phyloP scores from a whole-genome alignment of 1,284 basidiomycete genomes.

The Rhodotorula sp. region DNA sequence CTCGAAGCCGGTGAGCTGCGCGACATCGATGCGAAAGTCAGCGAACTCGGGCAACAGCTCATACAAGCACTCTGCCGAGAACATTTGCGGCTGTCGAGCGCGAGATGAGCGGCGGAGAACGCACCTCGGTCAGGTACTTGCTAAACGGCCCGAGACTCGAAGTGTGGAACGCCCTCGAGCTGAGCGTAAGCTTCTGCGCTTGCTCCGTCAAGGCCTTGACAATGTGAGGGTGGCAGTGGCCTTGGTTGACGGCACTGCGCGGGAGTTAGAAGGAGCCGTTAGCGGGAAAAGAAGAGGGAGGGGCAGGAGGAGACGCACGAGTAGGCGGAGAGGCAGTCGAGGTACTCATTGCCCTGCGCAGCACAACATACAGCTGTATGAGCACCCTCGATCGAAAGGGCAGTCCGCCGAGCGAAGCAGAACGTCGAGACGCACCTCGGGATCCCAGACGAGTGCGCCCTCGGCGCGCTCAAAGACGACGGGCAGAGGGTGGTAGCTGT shows the following conservation, averaged over 20 bases:
- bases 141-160: slow-evolving; percentile 86
- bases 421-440: slow-evolving; percentile 30
- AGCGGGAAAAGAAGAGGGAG: background rate
- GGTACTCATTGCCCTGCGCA: slow-evolving; percentile 48
- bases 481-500: slow-evolving; percentile 93
- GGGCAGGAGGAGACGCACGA: slow-evolving; percentile 63
- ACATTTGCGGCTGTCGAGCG: background rate
- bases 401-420: too few relatives aligned
- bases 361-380: too few relatives aligned
- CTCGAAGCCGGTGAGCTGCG: slow-evolving; percentile 48
- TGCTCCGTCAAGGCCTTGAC: slow-evolving; percentile 68
- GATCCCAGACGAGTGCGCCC: slow-evolving; percentile 60
- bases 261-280: background rate
- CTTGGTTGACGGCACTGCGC: slow-evolving; percentile 80
- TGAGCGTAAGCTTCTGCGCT: slow-evolving; percentile 85
- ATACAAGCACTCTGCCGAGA: too few relatives aligned
- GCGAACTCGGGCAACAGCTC: too few relatives aligned
- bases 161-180: slow-evolving; percentile 96
- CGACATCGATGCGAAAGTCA: too few relatives aligned
- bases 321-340: slow-evolving; percentile 88
- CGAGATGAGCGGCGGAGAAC: background rate
- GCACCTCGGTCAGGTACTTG: slow-evolving; percentile 71
- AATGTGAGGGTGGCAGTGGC: slow-evolving; percentile 93
- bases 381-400: background rate
- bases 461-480: slow-evolving; percentile 87